phyloP scores from a whole-genome alignment of 2,329 filamentous ascomycete genomes.

The Calcarisporium arbuscula region DNA sequence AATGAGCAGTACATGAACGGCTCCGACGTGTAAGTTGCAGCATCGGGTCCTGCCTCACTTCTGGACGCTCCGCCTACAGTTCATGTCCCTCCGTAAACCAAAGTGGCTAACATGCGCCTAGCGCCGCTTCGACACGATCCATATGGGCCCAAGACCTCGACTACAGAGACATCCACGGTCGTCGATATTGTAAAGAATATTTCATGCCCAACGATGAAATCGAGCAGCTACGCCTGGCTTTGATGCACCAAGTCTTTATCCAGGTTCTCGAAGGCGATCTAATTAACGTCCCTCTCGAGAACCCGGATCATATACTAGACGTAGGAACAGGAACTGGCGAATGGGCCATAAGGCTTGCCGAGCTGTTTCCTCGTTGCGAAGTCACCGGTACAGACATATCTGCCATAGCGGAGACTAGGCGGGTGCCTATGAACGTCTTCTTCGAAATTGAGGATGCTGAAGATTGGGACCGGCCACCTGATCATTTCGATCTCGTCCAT shows the following conservation, averaged over 20 bases:
- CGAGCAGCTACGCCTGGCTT: slow-evolving; percentile 56
- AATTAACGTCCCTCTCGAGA: slow-evolving; percentile 34
- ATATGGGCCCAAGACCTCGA: slow-evolving; percentile 46
- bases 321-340: slow-evolving; percentile 53
- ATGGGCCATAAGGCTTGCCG: slow-evolving; percentile 46
- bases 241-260: slow-evolving; percentile 58
- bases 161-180: slow-evolving; percentile 53
- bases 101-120: slow-evolving; percentile 12
- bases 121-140: slow-evolving; percentile 41
- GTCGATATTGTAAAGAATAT: slow-evolving; percentile 56
- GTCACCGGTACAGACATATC: slow-evolving; percentile 54
- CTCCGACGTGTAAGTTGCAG: slow-evolving; percentile 33
- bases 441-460: slow-evolving; percentile 56
- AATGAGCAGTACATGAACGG: slow-evolving; percentile 14
- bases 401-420: slow-evolving; percentile 48
- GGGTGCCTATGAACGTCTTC: slow-evolving; percentile 51
- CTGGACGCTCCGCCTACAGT: not conserved
- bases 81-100: not conserved
- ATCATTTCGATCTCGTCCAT: slow-evolving; percentile 52
- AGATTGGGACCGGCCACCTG: slow-evolving; percentile 48
- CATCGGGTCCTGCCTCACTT: not conserved
- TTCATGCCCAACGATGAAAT: slow-evolving; percentile 61
- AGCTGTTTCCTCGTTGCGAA: slow-evolving; percentile 46
- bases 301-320: slow-evolving; percentile 42
- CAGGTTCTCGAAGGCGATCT: slow-evolving; percentile 40